Conservation (phyloP, 352 stramenopile species). For the Globisporangium acanthophoron region DNA sequence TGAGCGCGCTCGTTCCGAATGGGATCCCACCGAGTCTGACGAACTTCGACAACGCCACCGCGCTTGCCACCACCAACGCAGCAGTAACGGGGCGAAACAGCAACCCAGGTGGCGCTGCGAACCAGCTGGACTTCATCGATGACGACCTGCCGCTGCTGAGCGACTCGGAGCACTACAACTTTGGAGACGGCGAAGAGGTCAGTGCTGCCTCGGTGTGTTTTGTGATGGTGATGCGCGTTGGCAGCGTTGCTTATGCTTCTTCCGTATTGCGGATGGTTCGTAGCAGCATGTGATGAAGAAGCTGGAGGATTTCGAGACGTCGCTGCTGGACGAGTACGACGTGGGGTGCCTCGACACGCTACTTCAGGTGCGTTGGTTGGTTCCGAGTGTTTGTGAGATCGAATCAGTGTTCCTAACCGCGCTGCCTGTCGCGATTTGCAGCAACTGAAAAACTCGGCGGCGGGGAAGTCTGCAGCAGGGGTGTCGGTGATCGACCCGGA, state of each 20-base stretch:
- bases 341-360: constrained; percentile 81
- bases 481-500: constrained; percentile 49
- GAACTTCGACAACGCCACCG: constrained; percentile 13
- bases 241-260: constrained; percentile 15
- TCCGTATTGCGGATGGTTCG: constrained; percentile 8
- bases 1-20: constrained; percentile 15
- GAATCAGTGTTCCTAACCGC: too few species aligned
- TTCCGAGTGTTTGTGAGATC: neutral
- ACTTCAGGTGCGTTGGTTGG: constrained; percentile 34
- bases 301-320: constrained; percentile 84
- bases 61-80: neutral
- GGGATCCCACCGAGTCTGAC: constrained; percentile 21
- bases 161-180: constrained; percentile 66
- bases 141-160: constrained; percentile 65
- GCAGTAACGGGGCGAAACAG: constrained; percentile 3
- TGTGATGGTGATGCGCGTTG: neutral
- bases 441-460: constrained; percentile 57
- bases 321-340: constrained; percentile 84
- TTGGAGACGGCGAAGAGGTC: constrained; percentile 79
- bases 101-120: neutral
- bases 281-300: constrained; percentile 86
- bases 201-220: neutral
- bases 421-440: constrained; percentile 6
- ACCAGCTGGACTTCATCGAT: constrained; percentile 62
- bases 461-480: constrained; percentile 28